A percentile compares a stretch with the other conserved stretches of the same genome.
phyloP scores from a whole-genome alignment of 1,284 basidiomycete species.

The Coriolopsis trogii region DNA sequence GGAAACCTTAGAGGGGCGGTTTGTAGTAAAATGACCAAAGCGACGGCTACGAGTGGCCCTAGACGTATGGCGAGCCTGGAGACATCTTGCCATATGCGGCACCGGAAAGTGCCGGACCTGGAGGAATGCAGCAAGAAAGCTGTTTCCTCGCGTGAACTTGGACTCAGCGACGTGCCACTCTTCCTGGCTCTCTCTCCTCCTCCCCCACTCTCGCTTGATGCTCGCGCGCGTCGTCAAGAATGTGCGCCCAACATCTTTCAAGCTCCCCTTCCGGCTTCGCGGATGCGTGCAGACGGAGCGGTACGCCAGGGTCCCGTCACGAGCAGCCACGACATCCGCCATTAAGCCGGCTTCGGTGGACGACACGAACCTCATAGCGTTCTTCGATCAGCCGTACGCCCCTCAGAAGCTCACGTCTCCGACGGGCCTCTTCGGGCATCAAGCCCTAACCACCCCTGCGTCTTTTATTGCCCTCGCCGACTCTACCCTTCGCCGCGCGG shows the following conservation, averaged over 20 bases:
- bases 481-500: slow-evolving; percentile 73
- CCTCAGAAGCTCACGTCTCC: slow-evolving; percentile 40
- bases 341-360: slow-evolving; percentile 58
- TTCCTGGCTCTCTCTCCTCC: slow-evolving; percentile 14
- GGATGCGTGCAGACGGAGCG: slow-evolving; percentile 42
- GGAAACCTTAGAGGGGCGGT: background rate
- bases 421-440: slow-evolving; percentile 78
- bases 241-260: slow-evolving; percentile 42
- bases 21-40: slow-evolving; percentile 3
- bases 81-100: background rate
- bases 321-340: slow-evolving; percentile 39
- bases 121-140: slow-evolving; percentile 8
- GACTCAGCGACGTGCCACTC: too few relatives aligned
- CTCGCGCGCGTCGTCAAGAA: slow-evolving; percentile 50
- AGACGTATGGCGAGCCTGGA: too few relatives aligned
- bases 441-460: slow-evolving; percentile 59
- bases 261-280: slow-evolving; percentile 45
- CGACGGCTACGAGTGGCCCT: slow-evolving; percentile 8
- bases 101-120: background rate
- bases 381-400: slow-evolving; percentile 67
- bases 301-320: slow-evolving; percentile 20
- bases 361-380: slow-evolving; percentile 64
- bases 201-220: slow-evolving; percentile 45
- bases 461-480: slow-evolving; percentile 68
- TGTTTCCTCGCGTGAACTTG: slow-evolving; percentile 1